phyloP scores from a whole-genome alignment of 1,284 basidiomycete genomes.

The Exobasidium cylindrosporum region DNA sequence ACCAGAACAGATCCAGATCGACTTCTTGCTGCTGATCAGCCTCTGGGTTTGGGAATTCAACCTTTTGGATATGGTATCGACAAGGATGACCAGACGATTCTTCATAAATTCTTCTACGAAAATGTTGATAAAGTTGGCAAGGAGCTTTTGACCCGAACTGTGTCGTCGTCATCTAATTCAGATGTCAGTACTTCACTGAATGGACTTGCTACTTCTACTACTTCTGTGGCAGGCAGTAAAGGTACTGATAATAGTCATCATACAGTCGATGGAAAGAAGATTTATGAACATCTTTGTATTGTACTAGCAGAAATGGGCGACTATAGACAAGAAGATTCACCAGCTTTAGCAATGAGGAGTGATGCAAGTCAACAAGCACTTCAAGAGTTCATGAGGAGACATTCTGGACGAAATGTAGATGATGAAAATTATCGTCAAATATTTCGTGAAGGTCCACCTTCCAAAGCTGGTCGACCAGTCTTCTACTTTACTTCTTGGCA shows the following conservation, averaged over 20 bases:
- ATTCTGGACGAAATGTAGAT: constrained; percentile 36
- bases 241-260: background rate
- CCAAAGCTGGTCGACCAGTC: constrained; percentile 56
- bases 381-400: constrained; percentile 39
- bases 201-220: background rate
- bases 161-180: background rate
- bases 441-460: constrained; percentile 38
- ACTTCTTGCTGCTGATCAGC: constrained; percentile 45
- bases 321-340: constrained; percentile 21
- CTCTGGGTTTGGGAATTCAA: constrained; percentile 46
- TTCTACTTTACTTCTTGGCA: constrained; percentile 58
- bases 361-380: constrained; percentile 21
- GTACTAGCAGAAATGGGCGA: constrained; percentile 35
- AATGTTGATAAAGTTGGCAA: constrained; percentile 46
- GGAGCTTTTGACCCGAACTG: constrained; percentile 27
- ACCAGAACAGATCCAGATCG: constrained; percentile 45
- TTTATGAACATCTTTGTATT: constrained; percentile 41
- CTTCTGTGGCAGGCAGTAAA: background rate
- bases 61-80: constrained; percentile 44
- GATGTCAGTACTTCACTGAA: background rate
- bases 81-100: constrained; percentile 32
- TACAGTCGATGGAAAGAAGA: constrained; percentile 17
- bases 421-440: constrained; percentile 34
- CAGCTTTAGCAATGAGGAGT: background rate
- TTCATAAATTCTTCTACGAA: constrained; percentile 46